Percentiles rank a stretch among this genome's conserved stretches.
phyloP scores from a whole-genome alignment of 306 rosid species.

The Potentilla sterilis region DNA sequence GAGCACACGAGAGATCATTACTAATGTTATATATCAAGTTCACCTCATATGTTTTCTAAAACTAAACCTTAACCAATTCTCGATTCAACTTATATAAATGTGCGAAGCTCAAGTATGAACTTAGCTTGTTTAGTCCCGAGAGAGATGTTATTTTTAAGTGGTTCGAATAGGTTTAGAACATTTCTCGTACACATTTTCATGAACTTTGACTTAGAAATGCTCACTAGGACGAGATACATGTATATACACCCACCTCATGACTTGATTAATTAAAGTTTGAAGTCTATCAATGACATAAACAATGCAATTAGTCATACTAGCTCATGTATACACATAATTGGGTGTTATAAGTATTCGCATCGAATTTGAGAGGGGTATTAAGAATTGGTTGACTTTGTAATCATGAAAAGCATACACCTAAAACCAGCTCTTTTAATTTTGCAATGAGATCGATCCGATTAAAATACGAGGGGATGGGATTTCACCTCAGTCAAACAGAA shows the following conservation, averaged over 20 bases:
- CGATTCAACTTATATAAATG: background rate
- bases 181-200: background rate
- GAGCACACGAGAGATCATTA: no score
- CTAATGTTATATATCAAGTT: no score
- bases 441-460: background rate
- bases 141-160: background rate
- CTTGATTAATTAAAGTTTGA: background rate
- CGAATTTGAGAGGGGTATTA: slow-evolving; percentile 5
- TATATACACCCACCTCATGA: slow-evolving; percentile 9
- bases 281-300: background rate
- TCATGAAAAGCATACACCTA: slow-evolving; percentile 24
- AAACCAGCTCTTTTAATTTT: slow-evolving; percentile 7
- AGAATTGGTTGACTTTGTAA: slow-evolving; percentile 32
- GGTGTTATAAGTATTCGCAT: slow-evolving; percentile 6
- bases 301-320: background rate
- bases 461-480: background rate
- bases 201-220: background rate
- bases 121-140: background rate
- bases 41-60: no score
- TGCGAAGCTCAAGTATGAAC: background rate
- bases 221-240: background rate
- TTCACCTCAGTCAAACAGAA: slow-evolving; percentile 23
- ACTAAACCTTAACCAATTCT: background rate
- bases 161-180: background rate
- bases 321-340: background rate